Conservation (phyloP, 163 green algal genomes). For the Volvox carteri region DNA sequence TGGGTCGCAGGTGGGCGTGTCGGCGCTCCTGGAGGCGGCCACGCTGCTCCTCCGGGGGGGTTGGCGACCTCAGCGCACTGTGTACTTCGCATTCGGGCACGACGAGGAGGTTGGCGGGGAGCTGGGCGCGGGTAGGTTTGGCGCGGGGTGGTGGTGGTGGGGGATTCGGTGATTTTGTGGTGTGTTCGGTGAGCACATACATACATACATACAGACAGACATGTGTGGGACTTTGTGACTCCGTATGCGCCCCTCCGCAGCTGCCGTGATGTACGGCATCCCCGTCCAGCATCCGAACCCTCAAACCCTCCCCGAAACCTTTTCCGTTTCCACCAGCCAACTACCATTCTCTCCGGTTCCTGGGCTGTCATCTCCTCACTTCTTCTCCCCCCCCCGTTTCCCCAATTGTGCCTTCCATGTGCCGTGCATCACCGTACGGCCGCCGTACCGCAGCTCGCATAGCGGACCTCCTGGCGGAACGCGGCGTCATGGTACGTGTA, state of each 20-base stretch:
- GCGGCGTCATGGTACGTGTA: constrained; percentile 26
- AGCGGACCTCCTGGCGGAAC: constrained; percentile 40
- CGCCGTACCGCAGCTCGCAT: constrained; percentile 41
- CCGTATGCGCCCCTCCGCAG: background rate
- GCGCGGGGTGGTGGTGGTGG: background rate
- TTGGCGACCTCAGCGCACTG: constrained; percentile 59
- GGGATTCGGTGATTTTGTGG: too few species aligned
- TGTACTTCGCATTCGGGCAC: constrained; percentile 73
- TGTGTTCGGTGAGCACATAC: too few species aligned
- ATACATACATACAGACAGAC: too few species aligned
- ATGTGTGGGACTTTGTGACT: too few species aligned
- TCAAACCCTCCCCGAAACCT: too few species aligned
- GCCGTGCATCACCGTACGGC: background rate
- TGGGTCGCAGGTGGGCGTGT: constrained; percentile 53
- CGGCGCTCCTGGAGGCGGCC: constrained; percentile 67
- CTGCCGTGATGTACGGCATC: background rate
- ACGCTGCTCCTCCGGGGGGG: constrained; percentile 59
- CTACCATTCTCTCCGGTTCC: too few species aligned
- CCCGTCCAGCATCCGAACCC: background rate
- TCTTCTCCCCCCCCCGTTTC: background rate
- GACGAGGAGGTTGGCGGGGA: constrained; percentile 75
- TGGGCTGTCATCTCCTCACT: too few species aligned
- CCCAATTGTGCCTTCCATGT: background rate
- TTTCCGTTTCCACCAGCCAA: background rate
- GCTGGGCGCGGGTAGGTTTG: constrained; percentile 58